Conservation (phyloP, 805 yeast species). For the Maudiozyma barnettii region DNA sequence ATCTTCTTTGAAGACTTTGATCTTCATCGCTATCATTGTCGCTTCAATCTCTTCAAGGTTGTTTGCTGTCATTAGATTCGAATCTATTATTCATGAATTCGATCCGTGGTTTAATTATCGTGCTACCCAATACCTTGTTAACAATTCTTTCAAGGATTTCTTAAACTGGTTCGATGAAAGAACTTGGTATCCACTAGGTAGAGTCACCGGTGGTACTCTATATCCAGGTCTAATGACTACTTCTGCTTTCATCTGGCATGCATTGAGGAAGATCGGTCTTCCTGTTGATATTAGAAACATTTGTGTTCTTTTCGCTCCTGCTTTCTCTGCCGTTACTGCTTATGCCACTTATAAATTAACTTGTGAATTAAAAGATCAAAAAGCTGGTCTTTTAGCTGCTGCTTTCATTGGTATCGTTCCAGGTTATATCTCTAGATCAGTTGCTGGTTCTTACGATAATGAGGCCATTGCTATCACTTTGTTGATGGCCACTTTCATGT, state of each 20-base stretch:
- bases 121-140: conserved; percentile 87
- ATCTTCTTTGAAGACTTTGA: conserved; percentile 44
- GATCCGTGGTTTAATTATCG: conserved; percentile 95
- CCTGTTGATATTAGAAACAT: conserved; percentile 93
- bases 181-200: conserved; percentile 98
- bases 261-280: conserved; percentile 52
- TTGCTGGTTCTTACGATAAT: conserved; percentile 97
- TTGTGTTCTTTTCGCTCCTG: conserved; percentile 95
- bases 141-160: conserved; percentile 78
- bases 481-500: conserved; percentile 87
- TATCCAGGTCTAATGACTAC: conserved; percentile 99
- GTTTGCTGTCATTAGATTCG: conserved; percentile 94
- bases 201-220: conserved; percentile 97
- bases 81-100: conserved; percentile 94
- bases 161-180: conserved; percentile 97
- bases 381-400: conserved; percentile 88
- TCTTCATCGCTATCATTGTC: conserved; percentile 70
- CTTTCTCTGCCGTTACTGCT: conserved; percentile 88
- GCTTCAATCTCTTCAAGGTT: conserved; percentile 89
- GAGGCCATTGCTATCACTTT: conserved; percentile 97
- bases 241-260: conserved; percentile 79
- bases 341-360: conserved; percentile 81
- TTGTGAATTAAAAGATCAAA: conserved; percentile 76
- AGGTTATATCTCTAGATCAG: conserved; percentile 95
- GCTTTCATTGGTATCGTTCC: conserved; percentile 96